Evolutionary conservation across 257 asterid genomes (phyloP).

Genomic region (Solanum arcanum): DNA sequence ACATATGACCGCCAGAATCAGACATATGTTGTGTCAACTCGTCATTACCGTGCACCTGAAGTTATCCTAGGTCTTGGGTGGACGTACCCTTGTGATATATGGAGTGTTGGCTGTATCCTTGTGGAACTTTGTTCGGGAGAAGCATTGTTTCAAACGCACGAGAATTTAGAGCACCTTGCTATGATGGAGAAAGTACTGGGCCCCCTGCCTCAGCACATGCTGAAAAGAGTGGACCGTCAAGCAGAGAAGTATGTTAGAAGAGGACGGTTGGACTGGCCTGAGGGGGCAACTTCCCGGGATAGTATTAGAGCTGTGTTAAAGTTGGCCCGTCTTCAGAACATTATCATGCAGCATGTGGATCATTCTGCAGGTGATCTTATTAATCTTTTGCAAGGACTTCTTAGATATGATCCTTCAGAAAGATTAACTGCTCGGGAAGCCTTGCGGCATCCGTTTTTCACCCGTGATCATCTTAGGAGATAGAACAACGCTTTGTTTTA

Average conservation of each 20-base stretch:
- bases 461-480: constrained; percentile 33
- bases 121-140: constrained; percentile 94
- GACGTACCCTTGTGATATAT: constrained; percentile 80
- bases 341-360: constrained; percentile 88
- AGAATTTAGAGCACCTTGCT: constrained; percentile 87
- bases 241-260: constrained; percentile 68
- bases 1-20: constrained; percentile 53
- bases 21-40: constrained; percentile 67
- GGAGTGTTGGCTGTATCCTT: constrained; percentile 91
- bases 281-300: constrained; percentile 74
- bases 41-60: constrained; percentile 94
- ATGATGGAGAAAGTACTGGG: constrained; percentile 97
- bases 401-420: constrained; percentile 62
- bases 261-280: constrained; percentile 82
- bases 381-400: constrained; percentile 66
- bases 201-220: constrained; percentile 62
- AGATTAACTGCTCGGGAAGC: constrained; percentile 73
- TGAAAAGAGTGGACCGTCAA: constrained; percentile 63
- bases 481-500: background rate
- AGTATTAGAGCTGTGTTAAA: constrained; percentile 67
- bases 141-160: constrained; percentile 87
- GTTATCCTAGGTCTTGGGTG: constrained; percentile 86
- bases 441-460: constrained; percentile 61
- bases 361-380: constrained; percentile 90
- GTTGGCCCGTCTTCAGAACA: constrained; percentile 69